Evolutionary conservation across 1,139 yeast species (phyloP).

Genomic region (Blastobotrys ciferrii): DNA sequence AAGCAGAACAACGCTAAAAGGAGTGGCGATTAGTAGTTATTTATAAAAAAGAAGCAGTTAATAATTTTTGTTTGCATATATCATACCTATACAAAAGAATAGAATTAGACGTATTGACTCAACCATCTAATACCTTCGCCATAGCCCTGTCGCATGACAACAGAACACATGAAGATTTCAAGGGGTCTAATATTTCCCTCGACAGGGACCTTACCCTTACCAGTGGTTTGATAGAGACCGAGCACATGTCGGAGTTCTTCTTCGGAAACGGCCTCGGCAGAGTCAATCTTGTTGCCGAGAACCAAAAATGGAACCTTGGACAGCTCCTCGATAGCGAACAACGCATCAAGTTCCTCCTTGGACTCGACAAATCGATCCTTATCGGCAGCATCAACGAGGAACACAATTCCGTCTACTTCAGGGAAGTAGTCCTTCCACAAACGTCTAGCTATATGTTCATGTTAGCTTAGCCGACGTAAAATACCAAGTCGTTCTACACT

Average conservation of each 20-base stretch:
- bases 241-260: slow-evolving; percentile 89
- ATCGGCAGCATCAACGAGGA: slow-evolving; percentile 95
- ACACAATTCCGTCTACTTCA: slow-evolving; percentile 96
- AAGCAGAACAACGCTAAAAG: too few relatives aligned
- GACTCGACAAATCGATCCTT: slow-evolving; percentile 93
- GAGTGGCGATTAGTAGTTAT: too few relatives aligned
- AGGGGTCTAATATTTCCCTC: slow-evolving; percentile 83
- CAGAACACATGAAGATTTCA: slow-evolving; percentile 96
- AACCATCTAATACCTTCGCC: slow-evolving; percentile 97
- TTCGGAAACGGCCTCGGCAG: slow-evolving; percentile 91
- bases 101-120: slow-evolving; percentile 75
- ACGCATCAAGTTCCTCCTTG: slow-evolving; percentile 88
- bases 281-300: slow-evolving; percentile 95
- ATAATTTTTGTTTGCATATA: slow-evolving; percentile 8
- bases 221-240: slow-evolving; percentile 86
- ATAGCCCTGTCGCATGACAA: slow-evolving; percentile 94
- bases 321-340: slow-evolving; percentile 89
- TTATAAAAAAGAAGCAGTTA: not conserved
- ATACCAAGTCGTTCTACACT: too few relatives aligned
- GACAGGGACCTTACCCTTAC: slow-evolving; percentile 71
- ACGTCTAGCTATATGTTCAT: slow-evolving; percentile 66
- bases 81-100: slow-evolving; percentile 1
- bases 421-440: slow-evolving; percentile 99
- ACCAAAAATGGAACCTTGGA: slow-evolving; percentile 85
- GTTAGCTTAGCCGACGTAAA: slow-evolving; percentile 1